These are phyloP conservation scores for Ilyonectria destructans DNA, from an alignment of 2,329 filamentous ascomycete species.

Conservation along the genomic window DNA sequence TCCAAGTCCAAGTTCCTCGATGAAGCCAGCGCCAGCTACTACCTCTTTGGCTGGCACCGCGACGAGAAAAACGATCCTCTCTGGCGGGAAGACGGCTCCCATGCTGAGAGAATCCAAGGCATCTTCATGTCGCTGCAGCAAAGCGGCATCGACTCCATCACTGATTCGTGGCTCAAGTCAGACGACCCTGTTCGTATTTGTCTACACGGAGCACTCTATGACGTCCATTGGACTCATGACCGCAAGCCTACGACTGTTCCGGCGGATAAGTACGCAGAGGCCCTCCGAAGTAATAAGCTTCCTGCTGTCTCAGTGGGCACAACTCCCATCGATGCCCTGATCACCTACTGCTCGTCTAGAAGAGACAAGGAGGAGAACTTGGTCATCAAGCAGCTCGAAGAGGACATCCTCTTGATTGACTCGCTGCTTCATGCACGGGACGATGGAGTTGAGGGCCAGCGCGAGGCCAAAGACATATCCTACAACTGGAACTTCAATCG, in stretches of 20 bases:
- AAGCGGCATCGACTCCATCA: too few relatives aligned
- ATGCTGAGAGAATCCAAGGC: slow-evolving; percentile 36
- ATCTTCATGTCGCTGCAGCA: slow-evolving; percentile 47
- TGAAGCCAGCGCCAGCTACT: slow-evolving; percentile 55
- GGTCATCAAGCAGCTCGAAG: slow-evolving; percentile 45
- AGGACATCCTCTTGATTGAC: slow-evolving; percentile 49
- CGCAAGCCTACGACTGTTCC: slow-evolving; percentile 50
- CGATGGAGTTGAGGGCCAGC: slow-evolving; percentile 53
- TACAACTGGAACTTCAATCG: slow-evolving; percentile 52
- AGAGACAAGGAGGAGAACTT: slow-evolving; percentile 36
- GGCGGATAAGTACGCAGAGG: slow-evolving; percentile 48
- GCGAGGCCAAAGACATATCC: slow-evolving; percentile 50
- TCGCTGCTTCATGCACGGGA: slow-evolving; percentile 50
- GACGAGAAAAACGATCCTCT: slow-evolving; percentile 44
- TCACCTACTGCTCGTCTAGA: slow-evolving; percentile 53
- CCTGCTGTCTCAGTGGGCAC: slow-evolving; percentile 54
- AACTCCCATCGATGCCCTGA: slow-evolving; percentile 57
- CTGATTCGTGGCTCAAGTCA: too few relatives aligned
- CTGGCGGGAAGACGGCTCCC: slow-evolving; percentile 17
- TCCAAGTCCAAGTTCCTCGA: slow-evolving; percentile 40
- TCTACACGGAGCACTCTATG: too few relatives aligned
- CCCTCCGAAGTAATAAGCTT: slow-evolving; percentile 42
- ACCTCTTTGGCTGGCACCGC: slow-evolving; percentile 60
- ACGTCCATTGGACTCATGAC: slow-evolving; percentile 54
- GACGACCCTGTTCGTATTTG: too few relatives aligned